These are phyloP conservation scores for Wickerhamiella hasegawae DNA, from an alignment of 805 yeast species.

Conservation along the genomic window DNA sequence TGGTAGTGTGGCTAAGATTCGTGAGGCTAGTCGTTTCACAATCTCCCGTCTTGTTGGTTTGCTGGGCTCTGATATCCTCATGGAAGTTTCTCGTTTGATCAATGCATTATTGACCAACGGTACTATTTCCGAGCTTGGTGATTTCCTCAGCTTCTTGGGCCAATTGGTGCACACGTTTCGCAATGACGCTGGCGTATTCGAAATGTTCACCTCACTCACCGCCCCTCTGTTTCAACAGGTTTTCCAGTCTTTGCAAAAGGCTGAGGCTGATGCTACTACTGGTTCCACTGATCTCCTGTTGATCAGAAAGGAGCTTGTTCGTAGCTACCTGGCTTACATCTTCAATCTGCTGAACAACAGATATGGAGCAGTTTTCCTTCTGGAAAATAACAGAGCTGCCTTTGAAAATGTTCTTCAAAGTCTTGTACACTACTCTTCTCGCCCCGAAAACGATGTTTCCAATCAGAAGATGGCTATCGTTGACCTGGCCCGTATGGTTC, in stretches of 20 bases:
- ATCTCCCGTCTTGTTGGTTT: constrained; percentile 76
- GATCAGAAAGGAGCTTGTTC: constrained; percentile 34
- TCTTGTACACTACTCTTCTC: constrained; percentile 49
- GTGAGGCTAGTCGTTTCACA: constrained; percentile 78
- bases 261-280: constrained; percentile 26
- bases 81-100: constrained; percentile 52
- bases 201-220: constrained; percentile 53
- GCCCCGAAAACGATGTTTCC: constrained; percentile 36
- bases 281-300: constrained; percentile 43
- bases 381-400: constrained; percentile 44
- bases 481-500: constrained; percentile 46
- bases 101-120: constrained; percentile 46
- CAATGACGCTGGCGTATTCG: constrained; percentile 50
- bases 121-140: constrained; percentile 50
- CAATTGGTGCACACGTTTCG: constrained; percentile 72
- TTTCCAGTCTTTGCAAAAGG: constrained; percentile 32
- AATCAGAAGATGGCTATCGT: constrained; percentile 55
- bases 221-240: constrained; percentile 60
- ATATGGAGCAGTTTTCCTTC: constrained; percentile 58
- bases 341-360: constrained; percentile 61
- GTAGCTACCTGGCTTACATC: constrained; percentile 52
- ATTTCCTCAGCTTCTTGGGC: constrained; percentile 72
- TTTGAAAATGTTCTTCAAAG: constrained; percentile 47
- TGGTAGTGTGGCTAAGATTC: constrained; percentile 44
- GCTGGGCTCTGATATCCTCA: constrained; percentile 35